phyloP scores from a whole-genome alignment of 192 early-diverging fungal species.

The Lobulomyces angularis region DNA sequence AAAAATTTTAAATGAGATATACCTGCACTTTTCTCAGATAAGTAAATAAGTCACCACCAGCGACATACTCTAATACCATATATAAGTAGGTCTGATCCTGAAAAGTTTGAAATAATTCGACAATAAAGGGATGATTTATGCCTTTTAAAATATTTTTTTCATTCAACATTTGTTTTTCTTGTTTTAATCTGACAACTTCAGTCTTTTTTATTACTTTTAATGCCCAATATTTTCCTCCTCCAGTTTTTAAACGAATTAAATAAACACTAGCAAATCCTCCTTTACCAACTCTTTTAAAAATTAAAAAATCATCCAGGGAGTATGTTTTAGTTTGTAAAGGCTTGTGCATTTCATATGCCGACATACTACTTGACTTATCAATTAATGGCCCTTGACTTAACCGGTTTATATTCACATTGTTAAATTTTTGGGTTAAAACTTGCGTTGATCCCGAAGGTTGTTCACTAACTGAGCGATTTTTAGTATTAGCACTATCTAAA shows the following conservation, averaged over 20 bases:
- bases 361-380: too few relatives aligned
- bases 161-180: conserved; percentile 47
- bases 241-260: conserved; percentile 27
- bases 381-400: too few relatives aligned
- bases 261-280: conserved; percentile 43
- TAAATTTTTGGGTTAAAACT: too few relatives aligned
- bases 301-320: conserved; percentile 32
- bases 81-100: conserved; percentile 47
- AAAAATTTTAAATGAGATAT: too few relatives aligned
- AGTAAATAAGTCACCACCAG: conserved; percentile 69
- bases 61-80: conserved; percentile 44
- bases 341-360: conserved; percentile 43
- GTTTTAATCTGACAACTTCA: conserved; percentile 39
- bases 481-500: too few relatives aligned
- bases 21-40: conserved; percentile 38
- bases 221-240: conserved; percentile 27
- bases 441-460: too few relatives aligned
- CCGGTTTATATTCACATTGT: too few relatives aligned
- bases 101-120: conserved; percentile 40
- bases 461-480: too few relatives aligned
- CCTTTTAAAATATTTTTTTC: conserved; percentile 42
- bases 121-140: conserved; percentile 33
- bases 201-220: conserved; percentile 44
- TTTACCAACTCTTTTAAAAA: conserved; percentile 35
- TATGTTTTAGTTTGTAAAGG: conserved; percentile 12